Conservation (phyloP, 257 asterid genomes). For the Gentiana straminea region DNA sequence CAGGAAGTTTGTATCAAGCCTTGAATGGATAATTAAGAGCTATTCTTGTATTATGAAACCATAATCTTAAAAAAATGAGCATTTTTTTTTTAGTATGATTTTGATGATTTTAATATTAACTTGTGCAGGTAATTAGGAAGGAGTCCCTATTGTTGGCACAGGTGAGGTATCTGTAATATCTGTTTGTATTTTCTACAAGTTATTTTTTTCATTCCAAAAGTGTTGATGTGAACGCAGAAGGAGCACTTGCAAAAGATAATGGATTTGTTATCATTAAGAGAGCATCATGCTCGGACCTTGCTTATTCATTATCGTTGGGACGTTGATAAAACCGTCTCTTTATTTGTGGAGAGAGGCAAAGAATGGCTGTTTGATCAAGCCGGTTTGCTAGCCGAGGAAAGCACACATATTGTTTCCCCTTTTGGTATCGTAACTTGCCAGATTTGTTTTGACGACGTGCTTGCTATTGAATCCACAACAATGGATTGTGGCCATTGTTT, state of each 20-base stretch:
- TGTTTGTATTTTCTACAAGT: neutral
- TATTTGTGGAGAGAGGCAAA: slow-evolving; percentile 38
- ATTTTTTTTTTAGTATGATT: neutral
- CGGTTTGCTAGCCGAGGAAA: slow-evolving; percentile 24
- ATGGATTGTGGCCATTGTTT: slow-evolving; percentile 63
- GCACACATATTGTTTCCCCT: slow-evolving; percentile 8
- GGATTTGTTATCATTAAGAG: slow-evolving; percentile 44
- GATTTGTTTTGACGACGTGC: slow-evolving; percentile 43
- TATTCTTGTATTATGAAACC: too few species aligned
- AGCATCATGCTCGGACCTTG: slow-evolving; percentile 44
- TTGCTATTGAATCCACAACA: slow-evolving; percentile 20
- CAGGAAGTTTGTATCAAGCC: too few species aligned
- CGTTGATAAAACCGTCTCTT: slow-evolving; percentile 21
- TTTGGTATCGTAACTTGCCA: slow-evolving; percentile 18
- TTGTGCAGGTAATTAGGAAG: slow-evolving; percentile 40
- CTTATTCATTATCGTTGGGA: slow-evolving; percentile 57
- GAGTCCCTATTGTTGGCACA: slow-evolving; percentile 60
- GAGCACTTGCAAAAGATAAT: slow-evolving; percentile 38
- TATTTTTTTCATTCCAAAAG: too few species aligned
- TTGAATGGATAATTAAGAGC: too few species aligned
- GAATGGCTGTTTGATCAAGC: slow-evolving; percentile 31
- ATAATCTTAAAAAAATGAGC: too few species aligned
- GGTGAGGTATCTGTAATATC: slow-evolving; percentile 18
- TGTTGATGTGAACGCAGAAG: slow-evolving; percentile 17
- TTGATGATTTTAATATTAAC: slow-evolving; percentile 5